Percentiles rank a stretch among this genome's conserved stretches.
phyloP scores from a whole-genome alignment of 73 alveolate species.

The Paraurostyla sp. region DNA sequence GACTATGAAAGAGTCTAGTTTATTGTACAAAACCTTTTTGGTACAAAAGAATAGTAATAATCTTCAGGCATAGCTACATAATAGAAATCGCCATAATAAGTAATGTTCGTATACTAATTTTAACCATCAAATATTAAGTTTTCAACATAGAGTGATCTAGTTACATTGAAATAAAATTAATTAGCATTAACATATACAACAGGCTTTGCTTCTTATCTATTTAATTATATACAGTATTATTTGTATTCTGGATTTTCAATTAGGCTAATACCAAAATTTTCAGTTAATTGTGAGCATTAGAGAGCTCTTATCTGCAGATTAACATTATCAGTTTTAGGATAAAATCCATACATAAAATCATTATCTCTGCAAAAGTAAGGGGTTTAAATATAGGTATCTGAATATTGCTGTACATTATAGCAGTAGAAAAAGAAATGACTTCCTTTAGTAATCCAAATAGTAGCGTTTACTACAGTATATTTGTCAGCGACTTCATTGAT shows the following conservation, averaged over 20 bases:
- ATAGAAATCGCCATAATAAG: too few species aligned
- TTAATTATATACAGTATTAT: not conserved
- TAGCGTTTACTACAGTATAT: not conserved
- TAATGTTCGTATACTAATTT: too few species aligned
- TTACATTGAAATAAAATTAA: too few species aligned
- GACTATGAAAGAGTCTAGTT: too few species aligned
- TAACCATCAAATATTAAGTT: too few species aligned
- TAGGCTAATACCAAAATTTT: not conserved
- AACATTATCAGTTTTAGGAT: not conserved
- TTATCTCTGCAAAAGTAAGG: not conserved
- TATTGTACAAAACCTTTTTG: too few species aligned
- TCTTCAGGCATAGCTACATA: too few species aligned
- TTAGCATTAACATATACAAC: not conserved
- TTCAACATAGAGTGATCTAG: too few species aligned
- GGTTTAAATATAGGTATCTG: not conserved
- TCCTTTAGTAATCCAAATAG: not conserved
- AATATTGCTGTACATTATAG: not conserved
- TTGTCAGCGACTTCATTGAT: not conserved
- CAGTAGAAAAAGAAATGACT: constrained; percentile 2
- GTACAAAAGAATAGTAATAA: too few species aligned
- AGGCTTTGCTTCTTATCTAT: not conserved
- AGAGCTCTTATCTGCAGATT: not conserved
- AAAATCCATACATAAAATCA: not conserved
- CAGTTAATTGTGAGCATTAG: not conserved
- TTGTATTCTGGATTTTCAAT: not conserved